A percentile compares a stretch with the other conserved stretches of the same genome.
Conservation (phyloP, 2,329 filamentous ascomycete species). For the Pleurostoma richardsiae region DNA sequence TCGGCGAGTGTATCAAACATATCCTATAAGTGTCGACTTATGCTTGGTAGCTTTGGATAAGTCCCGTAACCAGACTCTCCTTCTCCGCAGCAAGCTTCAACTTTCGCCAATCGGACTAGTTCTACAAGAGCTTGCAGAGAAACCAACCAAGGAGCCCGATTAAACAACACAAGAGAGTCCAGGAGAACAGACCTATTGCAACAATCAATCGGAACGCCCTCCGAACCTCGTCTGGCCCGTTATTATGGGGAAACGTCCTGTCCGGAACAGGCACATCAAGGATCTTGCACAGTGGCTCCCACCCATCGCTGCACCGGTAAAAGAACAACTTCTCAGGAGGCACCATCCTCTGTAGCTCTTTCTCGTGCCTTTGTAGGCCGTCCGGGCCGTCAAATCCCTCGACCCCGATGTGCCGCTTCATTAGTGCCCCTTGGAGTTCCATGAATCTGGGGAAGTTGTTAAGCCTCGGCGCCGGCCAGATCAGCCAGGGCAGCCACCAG, state of each 20-base stretch:
- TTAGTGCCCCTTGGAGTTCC: background rate
- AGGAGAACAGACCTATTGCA: too few relatives aligned
- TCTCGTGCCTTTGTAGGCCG: background rate
- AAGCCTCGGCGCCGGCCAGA: background rate
- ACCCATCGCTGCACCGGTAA: slow-evolving; percentile 1
- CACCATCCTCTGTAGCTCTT: background rate
- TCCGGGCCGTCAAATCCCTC: background rate
- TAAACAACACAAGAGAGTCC: too few relatives aligned
- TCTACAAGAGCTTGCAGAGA: too few relatives aligned
- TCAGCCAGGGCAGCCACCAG: background rate
- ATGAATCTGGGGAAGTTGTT: background rate
- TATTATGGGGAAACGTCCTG: background rate
- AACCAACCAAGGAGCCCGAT: too few relatives aligned
- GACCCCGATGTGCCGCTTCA: background rate
- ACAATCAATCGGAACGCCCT: too few relatives aligned
- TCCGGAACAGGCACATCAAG: slow-evolving; percentile 1
- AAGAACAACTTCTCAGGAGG: slow-evolving; percentile 1
- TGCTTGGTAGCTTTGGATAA: too few relatives aligned
- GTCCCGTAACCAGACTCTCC: too few relatives aligned
- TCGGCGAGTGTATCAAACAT: too few relatives aligned
- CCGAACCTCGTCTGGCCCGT: background rate
- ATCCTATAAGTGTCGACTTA: too few relatives aligned
- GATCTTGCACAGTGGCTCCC: slow-evolving; percentile 3
- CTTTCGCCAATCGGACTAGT: too few relatives aligned
- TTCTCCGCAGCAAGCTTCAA: too few relatives aligned